Evolutionary conservation across 2,329 filamentous ascomycete species (phyloP), one percentile per base, ranked within the genome.

Genomic region (Colletotrichum camelliae): DNA sequence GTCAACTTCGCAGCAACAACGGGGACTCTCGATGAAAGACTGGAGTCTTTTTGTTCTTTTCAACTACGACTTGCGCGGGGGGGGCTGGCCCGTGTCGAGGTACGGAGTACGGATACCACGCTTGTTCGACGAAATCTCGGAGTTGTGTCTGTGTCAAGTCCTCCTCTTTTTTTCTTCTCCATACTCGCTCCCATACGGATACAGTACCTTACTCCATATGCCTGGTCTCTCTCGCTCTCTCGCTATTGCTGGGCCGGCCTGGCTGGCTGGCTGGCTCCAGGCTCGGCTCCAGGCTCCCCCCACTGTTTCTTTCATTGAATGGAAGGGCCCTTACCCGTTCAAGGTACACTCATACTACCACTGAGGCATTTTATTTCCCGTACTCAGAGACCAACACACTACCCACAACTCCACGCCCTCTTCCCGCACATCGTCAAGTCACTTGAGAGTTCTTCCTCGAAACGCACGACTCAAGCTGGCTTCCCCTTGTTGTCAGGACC

Each of bases 391-490:
- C 73, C 61, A 73, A 71, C 61, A 31, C 24, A 35, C 65, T 72
- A 75, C 73, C 70, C 61, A 39, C 73, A 68, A 57, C 33, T 37
- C 65, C 65, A 65, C 58, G 62, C 39, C 35, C 43, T 48, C 15
- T 65, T 66, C 66, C 65, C 74, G 61, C 58, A 65, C 66, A 70
- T 70, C 27, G 29, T 31, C 24, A 76, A 75, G 74, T 76, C 70
- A 75, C 74, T 76, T 12, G n/a, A 52, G 74, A 76, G 74, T 76
- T 75, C 62, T 72, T 60, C 70, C 35, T 75, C 74, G 71, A 76
- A 75, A 76, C 74, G 74, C 74, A 74, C 70, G 70, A 76, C 74
- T 76, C 74, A 70, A 68, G 74, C 72, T 62, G 70, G 74, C 74
- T 74, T 70, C 74, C 74, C 74, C 74, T 76, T 67, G 70, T 74